Evolutionary conservation across 1,284 basidiomycete species (phyloP).

Genomic region (Coniferiporia weirii): DNA sequence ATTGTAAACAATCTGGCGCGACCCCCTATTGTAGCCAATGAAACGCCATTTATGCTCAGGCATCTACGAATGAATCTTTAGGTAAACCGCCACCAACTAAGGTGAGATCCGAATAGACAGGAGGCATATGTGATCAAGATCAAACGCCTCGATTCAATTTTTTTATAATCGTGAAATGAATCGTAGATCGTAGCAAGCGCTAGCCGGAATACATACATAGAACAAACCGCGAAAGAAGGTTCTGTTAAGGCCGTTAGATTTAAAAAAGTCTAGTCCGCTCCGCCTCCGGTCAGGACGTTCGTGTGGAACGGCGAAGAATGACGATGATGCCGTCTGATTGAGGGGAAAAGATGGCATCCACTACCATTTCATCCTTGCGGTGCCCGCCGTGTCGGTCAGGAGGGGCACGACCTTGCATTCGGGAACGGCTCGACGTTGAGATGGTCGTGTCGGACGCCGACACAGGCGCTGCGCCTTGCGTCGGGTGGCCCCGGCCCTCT

Average conservation of each 20-base stretch:
- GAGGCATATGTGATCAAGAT: too few relatives aligned
- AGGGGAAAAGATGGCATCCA: slow-evolving; percentile 76
- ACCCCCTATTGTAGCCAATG: too few relatives aligned
- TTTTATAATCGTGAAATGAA: too few relatives aligned
- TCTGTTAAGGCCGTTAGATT: not conserved
- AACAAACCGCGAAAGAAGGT: too few relatives aligned
- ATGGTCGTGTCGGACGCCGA: not conserved
- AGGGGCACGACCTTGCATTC: slow-evolving; percentile 6
- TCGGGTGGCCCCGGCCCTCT: slow-evolving; percentile 2
- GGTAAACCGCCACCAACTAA: too few relatives aligned
- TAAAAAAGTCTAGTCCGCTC: not conserved
- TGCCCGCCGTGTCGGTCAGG: slow-evolving; percentile 6
- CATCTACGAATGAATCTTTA: too few relatives aligned
- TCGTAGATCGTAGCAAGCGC: too few relatives aligned
- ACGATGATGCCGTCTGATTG: slow-evolving; percentile 77
- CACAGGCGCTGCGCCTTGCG: not conserved
- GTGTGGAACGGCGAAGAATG: slow-evolving; percentile 44
- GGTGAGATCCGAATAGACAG: too few relatives aligned
- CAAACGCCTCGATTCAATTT: too few relatives aligned
- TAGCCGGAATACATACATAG: too few relatives aligned
- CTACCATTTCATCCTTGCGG: slow-evolving; percentile 35
- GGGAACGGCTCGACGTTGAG: slow-evolving; percentile 12
- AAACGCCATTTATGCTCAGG: too few relatives aligned
- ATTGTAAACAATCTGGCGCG: too few relatives aligned
- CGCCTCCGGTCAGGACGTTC: not conserved